These are phyloP conservation scores for Coccomyxa sp. DNA, from an alignment of 139 green algal genomes.

Conservation along the genomic window DNA sequence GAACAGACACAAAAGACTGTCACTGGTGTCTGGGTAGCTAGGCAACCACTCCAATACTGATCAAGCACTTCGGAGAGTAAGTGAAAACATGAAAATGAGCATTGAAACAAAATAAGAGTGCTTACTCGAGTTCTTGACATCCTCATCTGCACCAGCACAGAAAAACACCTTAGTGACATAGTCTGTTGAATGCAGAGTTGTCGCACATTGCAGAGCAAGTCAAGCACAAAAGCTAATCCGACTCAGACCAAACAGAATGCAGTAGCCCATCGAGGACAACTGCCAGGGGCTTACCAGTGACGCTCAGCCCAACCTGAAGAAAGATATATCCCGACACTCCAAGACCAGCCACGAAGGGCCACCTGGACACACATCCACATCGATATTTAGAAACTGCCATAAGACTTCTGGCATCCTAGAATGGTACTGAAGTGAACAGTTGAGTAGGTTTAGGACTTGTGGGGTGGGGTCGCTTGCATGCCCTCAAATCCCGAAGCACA, in stretches of 20 bases:
- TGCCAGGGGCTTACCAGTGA: constrained; percentile 23
- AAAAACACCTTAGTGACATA: not conserved
- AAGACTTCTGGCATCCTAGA: not conserved
- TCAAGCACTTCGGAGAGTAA: too few species aligned
- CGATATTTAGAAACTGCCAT: not conserved
- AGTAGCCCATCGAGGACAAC: not conserved
- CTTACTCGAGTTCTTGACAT: constrained; percentile 30
- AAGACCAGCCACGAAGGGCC: constrained; percentile 48
- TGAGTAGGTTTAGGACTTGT: not conserved
- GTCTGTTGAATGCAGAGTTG: not conserved
- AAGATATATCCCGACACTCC: constrained; percentile 27
- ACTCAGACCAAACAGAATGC: not conserved
- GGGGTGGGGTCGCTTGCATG: not conserved
- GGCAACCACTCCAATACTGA: not conserved
- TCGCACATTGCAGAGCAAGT: too few species aligned
- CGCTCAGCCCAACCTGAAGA: constrained; percentile 23
- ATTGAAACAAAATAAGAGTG: not conserved
- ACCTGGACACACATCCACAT: constrained; percentile 20
- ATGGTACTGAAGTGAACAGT: not conserved
- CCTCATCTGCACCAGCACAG: constrained; percentile 26
- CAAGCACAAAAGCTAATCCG: not conserved
- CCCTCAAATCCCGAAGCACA: not conserved
- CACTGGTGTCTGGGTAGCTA: too few species aligned
- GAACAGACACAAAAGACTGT: not conserved
- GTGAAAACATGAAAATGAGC: too few species aligned